Evolutionary conservation across 2,329 filamentous ascomycete species (phyloP).

Genomic region (Grosmannia clavigera): DNA sequence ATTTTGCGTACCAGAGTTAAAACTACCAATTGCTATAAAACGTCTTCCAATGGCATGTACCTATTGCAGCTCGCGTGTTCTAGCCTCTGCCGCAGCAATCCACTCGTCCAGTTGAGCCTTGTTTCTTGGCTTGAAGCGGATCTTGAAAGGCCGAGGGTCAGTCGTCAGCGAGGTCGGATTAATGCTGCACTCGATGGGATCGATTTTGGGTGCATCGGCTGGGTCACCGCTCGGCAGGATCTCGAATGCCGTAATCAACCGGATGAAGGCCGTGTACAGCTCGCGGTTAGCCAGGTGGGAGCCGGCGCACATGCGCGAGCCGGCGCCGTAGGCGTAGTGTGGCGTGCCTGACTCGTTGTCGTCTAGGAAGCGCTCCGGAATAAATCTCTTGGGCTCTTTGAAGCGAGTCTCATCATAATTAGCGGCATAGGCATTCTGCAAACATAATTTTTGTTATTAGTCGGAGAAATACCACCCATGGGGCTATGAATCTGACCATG

Average conservation of each 20-base stretch:
- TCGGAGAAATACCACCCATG: not conserved
- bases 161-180: conserved; percentile 6
- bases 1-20: no score
- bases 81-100: not conserved
- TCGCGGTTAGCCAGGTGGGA: conserved; percentile 51
- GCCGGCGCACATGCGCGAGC: conserved; percentile 51
- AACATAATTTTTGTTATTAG: not conserved
- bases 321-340: conserved; percentile 53
- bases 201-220: conserved; percentile 30
- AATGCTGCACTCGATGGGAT: conserved; percentile 3
- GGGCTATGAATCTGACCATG: conserved; percentile 28
- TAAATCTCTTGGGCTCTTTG: conserved; percentile 47
- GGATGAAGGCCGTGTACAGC: conserved; percentile 46
- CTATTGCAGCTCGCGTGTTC: not conserved
- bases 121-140: conserved; percentile 2
- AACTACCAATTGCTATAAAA: no score
- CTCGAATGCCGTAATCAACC: conserved; percentile 46
- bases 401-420: conserved; percentile 61
- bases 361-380: conserved; percentile 54
- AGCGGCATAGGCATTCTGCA: conserved; percentile 55
- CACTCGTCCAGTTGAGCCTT: not conserved
- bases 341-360: conserved; percentile 32
- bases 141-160: conserved; percentile 8
- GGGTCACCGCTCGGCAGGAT: conserved; percentile 53
- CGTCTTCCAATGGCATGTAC: no score